Conservation (phyloP, 257 asterid genomes). For the Plantago elongata region DNA sequence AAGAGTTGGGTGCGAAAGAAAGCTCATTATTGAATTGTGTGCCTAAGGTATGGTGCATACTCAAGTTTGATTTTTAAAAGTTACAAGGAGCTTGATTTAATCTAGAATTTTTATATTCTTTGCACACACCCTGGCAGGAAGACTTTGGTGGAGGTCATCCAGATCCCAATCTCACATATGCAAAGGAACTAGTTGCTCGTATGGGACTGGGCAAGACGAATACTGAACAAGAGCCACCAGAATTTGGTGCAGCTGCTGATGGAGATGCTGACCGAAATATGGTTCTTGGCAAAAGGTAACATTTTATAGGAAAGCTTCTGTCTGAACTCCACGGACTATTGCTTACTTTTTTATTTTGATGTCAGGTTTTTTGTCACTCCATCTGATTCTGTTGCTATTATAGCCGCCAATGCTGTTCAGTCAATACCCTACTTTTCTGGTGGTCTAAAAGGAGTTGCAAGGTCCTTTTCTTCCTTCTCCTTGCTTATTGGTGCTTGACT, state of each 20-base stretch:
- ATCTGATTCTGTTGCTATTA: conserved; percentile 96
- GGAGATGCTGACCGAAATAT: conserved; percentile 99
- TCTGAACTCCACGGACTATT: conserved; percentile 1
- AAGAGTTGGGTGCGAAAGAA: conserved; percentile 87
- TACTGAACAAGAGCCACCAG: conserved; percentile 76
- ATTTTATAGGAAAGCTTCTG: conserved; percentile 5
- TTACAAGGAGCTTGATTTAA: conserved; percentile 13
- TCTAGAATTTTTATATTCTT: background rate
- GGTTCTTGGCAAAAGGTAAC: conserved; percentile 89
- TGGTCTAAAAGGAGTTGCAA: conserved; percentile 98
- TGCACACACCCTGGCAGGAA: conserved; percentile 55
- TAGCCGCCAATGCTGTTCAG: conserved; percentile 92
- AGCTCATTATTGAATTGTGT: conserved; percentile 81
- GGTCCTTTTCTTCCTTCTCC: conserved; percentile 39
- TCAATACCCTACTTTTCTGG: conserved; percentile 92
- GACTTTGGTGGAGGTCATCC: conserved; percentile 99
- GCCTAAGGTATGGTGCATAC: conserved; percentile 61
- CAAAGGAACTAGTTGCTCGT: conserved; percentile 90
- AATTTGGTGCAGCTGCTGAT: conserved; percentile 99
- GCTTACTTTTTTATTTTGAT: conserved; percentile 11
- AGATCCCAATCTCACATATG: conserved; percentile 97
- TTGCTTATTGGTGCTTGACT: conserved; percentile 8
- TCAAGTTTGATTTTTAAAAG: conserved; percentile 5
- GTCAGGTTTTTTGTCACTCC: conserved; percentile 95
- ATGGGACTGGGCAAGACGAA: conserved; percentile 83